Evolutionary conservation across 2,329 filamentous ascomycete species (phyloP).

Genomic region (Paraphoma sp.): DNA sequence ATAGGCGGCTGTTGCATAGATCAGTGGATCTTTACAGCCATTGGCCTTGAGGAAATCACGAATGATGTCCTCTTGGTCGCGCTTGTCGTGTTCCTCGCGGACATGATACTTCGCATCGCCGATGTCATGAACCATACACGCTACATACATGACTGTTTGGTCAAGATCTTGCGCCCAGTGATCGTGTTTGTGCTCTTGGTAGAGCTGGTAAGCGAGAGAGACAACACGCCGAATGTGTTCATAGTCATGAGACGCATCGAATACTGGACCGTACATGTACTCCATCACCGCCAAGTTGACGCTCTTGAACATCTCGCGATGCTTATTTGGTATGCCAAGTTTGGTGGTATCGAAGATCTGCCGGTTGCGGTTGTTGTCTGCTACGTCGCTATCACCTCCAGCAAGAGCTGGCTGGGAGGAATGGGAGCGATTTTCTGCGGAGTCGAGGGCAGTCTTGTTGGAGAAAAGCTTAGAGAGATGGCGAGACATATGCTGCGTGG

Average conservation of each 20-base stretch:
- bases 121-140: slow-evolving; percentile 73
- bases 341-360: neutral
- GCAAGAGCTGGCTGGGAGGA: neutral
- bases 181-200: slow-evolving; percentile 55
- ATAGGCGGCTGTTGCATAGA: slow-evolving; percentile 71
- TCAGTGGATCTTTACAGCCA: slow-evolving; percentile 37
- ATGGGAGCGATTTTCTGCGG: neutral
- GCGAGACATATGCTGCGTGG: neutral
- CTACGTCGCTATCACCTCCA: neutral
- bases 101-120: slow-evolving; percentile 77
- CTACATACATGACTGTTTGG: slow-evolving; percentile 66
- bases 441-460: neutral
- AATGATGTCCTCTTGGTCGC: neutral
- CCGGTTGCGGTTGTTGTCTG: neutral
- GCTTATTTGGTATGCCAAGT: neutral
- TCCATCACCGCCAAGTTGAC: slow-evolving; percentile 38
- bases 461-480: neutral
- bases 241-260: slow-evolving; percentile 86
- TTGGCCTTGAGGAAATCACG: neutral
- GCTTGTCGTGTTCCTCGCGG: neutral
- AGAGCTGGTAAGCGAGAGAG: slow-evolving; percentile 69
- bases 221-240: slow-evolving; percentile 80
- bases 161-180: slow-evolving; percentile 49
- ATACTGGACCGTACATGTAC: slow-evolving; percentile 70
- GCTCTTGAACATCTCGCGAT: slow-evolving; percentile 13